Conservation (phyloP, 176 grass and related monocot species). For the Melocanna baccifera region DNA sequence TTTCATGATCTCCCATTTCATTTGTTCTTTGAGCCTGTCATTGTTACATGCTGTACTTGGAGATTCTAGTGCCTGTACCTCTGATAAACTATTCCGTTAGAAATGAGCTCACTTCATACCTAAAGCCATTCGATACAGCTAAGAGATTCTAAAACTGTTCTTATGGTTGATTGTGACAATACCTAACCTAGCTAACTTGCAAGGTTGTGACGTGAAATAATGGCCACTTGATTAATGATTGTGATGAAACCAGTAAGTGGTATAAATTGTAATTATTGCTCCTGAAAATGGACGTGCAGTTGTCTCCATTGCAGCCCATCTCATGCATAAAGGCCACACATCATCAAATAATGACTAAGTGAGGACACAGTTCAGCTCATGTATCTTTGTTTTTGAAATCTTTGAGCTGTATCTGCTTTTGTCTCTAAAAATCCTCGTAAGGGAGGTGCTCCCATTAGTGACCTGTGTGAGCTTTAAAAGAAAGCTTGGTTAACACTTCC, state of each 20-base stretch:
- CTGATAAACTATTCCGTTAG: constrained; percentile 14
- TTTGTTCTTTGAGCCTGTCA: not conserved
- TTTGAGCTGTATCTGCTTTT: not conserved
- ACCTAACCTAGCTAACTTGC: constrained; percentile 1
- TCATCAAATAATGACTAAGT: constrained; percentile 11
- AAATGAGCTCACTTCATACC: not conserved
- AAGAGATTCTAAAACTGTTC: not conserved
- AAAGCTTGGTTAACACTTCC: not conserved
- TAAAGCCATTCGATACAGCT: not conserved
- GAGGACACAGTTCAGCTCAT: not conserved
- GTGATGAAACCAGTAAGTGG: not conserved
- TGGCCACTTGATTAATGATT: not conserved
- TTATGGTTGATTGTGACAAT: constrained; percentile 1
- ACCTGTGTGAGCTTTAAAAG: not conserved
- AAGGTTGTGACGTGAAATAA: not conserved
- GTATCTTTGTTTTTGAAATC: not conserved
- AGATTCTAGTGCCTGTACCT: constrained; percentile 6
- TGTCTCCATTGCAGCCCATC: constrained; percentile 3
- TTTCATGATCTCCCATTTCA: not conserved
- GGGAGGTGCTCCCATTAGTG: not conserved
- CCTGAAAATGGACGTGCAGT: not conserved
- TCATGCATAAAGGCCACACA: not conserved
- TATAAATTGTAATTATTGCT: not conserved
- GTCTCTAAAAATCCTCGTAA: not conserved
- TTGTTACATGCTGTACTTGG: not conserved